Evolutionary conservation across 805 yeast genomes (phyloP).

Genomic region (Candida oleophila): DNA sequence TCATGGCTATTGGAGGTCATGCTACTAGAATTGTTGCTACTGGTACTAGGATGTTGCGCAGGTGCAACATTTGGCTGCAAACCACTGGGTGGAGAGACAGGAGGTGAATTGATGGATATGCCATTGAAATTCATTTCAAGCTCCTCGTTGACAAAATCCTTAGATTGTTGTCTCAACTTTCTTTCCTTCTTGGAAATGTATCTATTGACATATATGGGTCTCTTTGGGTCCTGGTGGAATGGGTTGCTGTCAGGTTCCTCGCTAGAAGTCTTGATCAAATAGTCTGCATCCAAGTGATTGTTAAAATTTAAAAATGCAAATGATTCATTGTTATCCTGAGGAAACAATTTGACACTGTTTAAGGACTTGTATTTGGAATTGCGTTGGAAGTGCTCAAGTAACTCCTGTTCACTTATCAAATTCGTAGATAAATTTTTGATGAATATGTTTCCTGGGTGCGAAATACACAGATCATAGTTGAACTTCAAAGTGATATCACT

Average conservation of each 20-base stretch:
- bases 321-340: constrained; percentile 15
- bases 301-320: constrained; percentile 33
- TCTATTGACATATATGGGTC: constrained; percentile 52
- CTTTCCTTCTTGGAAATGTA: constrained; percentile 68
- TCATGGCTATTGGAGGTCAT: constrained; percentile 11
- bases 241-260: constrained; percentile 10
- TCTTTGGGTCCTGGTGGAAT: constrained; percentile 22
- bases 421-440: constrained; percentile 47
- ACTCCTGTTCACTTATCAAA: constrained; percentile 33
- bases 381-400: constrained; percentile 19
- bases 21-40: constrained; percentile 7
- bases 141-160: constrained; percentile 21
- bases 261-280: constrained; percentile 18
- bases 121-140: constrained; percentile 2
- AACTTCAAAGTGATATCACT: constrained; percentile 11
- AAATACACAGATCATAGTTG: constrained; percentile 31
- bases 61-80: not conserved
- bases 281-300: constrained; percentile 35
- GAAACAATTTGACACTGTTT: constrained; percentile 21
- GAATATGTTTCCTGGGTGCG: constrained; percentile 61
- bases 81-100: not conserved
- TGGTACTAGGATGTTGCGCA: not conserved
- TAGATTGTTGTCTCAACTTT: constrained; percentile 34
- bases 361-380: constrained; percentile 18
- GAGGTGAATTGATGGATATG: not conserved